Conservation (phyloP, 2,329 filamentous ascomycete genomes). For the Hymenoscyphus repandus region DNA sequence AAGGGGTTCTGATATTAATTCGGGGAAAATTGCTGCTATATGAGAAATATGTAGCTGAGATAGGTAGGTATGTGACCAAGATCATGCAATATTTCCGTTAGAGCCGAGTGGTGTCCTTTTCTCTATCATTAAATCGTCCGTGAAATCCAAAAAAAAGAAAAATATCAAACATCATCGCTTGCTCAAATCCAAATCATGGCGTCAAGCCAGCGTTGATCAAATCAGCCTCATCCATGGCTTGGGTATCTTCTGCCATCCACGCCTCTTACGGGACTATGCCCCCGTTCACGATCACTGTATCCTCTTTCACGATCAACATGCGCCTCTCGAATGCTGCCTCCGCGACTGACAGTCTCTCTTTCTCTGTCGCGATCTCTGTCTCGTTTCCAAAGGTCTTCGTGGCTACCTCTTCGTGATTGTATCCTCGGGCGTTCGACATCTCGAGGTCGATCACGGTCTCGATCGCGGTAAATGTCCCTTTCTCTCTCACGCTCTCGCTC, state of each 20-base stretch:
- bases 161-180: too few species aligned
- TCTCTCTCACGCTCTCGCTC: constrained; percentile 14
- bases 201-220: background rate
- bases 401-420: constrained; percentile 6
- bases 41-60: too few species aligned
- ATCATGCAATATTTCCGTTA: too few species aligned
- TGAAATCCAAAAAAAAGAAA: too few species aligned
- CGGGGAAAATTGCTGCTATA: too few species aligned
- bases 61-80: too few species aligned
- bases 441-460: constrained; percentile 8
- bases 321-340: constrained; percentile 3
- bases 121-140: too few species aligned
- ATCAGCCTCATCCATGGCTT: constrained; percentile 4
- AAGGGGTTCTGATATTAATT: too few species aligned
- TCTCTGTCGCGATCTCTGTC: constrained; percentile 15
- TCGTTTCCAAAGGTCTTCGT: constrained; percentile 6
- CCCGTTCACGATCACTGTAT: constrained; percentile 16
- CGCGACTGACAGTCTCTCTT: constrained; percentile 2
- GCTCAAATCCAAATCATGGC: background rate
- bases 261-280: constrained; percentile 23
- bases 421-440: background rate
- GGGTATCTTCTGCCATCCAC: constrained; percentile 30
- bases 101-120: too few species aligned
- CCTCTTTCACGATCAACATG: constrained; percentile 3
- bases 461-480: constrained; percentile 9